Evolutionary conservation across 768 basidiomycete genomes (phyloP).

Genomic region (Dacryopinax primogenitus): DNA sequence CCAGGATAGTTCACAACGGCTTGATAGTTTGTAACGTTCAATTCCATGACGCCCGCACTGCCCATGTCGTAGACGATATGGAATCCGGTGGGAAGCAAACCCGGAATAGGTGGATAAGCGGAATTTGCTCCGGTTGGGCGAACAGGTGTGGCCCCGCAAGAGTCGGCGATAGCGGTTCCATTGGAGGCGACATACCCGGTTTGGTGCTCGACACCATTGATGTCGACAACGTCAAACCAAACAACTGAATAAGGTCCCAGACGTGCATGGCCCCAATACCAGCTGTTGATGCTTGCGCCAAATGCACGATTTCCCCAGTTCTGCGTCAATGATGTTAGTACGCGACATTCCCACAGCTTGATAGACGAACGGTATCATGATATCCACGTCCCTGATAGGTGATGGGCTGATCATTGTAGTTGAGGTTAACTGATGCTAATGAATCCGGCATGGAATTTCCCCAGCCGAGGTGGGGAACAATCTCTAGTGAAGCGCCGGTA

Average conservation of each 20-base stretch:
- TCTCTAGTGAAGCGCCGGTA: not conserved
- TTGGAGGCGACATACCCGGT: not conserved
- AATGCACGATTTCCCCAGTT: slow-evolving; percentile 1
- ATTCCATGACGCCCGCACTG: not conserved
- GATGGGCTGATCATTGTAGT: not conserved
- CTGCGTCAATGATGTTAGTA: not conserved
- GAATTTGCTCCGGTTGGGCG: slow-evolving; percentile 3
- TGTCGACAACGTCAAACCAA: not conserved
- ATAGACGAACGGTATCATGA: not conserved
- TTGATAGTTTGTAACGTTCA: not conserved
- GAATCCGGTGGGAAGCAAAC: not conserved
- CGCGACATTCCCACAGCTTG: not conserved
- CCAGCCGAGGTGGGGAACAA: not conserved
- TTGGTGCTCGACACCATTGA: not conserved
- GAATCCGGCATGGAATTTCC: not conserved
- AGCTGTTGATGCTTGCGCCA: not conserved
- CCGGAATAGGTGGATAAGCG: not conserved
- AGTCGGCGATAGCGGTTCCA: not conserved
- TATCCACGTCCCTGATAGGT: not conserved
- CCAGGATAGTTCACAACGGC: not conserved
- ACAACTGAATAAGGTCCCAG: not conserved
- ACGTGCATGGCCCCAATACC: not conserved
- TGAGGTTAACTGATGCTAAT: not conserved
- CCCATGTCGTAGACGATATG: slow-evolving; percentile 1
- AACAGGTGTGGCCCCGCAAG: not conserved